A percentile compares a stretch with the other conserved stretches of the same genome.
These are phyloP conservation scores for Dryadomyces quercivorus DNA, from an alignment of 2,329 filamentous ascomycete genomes.

Conservation along the genomic window DNA sequence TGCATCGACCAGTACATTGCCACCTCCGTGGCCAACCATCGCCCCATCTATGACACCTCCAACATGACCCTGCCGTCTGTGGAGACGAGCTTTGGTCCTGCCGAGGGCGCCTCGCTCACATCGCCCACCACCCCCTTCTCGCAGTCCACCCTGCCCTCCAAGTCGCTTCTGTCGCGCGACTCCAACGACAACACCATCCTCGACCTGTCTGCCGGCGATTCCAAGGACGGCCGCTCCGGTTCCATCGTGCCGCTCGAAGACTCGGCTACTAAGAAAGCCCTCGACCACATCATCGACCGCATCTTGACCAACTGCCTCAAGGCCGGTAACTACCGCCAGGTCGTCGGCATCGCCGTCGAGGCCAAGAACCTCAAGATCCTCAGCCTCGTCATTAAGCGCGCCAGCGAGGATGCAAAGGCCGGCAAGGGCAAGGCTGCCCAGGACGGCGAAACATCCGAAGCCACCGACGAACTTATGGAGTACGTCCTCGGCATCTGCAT, in stretches of 20 bases:
- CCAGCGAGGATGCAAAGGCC: constrained; percentile 73
- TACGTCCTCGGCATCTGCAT: constrained; percentile 94
- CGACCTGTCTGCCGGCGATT: constrained; percentile 33
- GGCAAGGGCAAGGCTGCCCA: constrained; percentile 43
- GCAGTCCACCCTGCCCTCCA: constrained; percentile 83
- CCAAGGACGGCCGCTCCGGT: constrained; percentile 40
- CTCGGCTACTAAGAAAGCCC: constrained; percentile 61
- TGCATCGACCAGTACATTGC: constrained; percentile 97
- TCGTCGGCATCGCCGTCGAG: constrained; percentile 93
- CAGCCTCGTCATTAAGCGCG: constrained; percentile 73
- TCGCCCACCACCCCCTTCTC: constrained; percentile 94
- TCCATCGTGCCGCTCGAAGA: constrained; percentile 56
- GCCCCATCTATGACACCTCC: constrained; percentile 28
- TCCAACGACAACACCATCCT: constrained; percentile 51
- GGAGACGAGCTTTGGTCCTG: constrained; percentile 65
- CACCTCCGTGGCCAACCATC: constrained; percentile 43
- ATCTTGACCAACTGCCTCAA: constrained; percentile 84
- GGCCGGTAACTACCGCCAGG: constrained; percentile 82
- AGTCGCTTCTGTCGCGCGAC: constrained; percentile 84
- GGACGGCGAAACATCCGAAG: constrained; percentile 34
- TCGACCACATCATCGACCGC: constrained; percentile 75
- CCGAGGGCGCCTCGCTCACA: constrained; percentile 58
- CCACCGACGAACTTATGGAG: constrained; percentile 89
- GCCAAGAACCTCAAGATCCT: constrained; percentile 85
- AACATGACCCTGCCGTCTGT: constrained; percentile 51